A percentile compares a stretch with the other conserved stretches of the same genome.
Evolutionary conservation across 352 stramenopile genomes (phyloP).

Genomic region (Phytophthora sansomeana): DNA sequence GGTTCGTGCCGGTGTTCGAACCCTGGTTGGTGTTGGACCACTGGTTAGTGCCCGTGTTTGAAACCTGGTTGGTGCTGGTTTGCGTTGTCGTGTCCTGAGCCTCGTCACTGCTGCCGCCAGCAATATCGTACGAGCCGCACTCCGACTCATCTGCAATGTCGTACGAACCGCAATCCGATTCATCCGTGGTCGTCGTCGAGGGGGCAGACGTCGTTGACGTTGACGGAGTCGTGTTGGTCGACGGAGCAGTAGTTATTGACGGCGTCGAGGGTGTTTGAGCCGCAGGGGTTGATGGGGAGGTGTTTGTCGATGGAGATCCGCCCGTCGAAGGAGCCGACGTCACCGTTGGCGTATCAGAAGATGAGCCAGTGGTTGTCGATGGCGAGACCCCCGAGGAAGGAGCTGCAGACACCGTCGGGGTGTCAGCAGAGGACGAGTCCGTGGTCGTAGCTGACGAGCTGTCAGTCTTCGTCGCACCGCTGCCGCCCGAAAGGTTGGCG

Average conservation of each 20-base stretch:
- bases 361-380: not conserved
- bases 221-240: not conserved
- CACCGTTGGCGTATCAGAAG: not conserved
- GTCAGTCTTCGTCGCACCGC: slow-evolving; percentile 12
- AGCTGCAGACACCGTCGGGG: not conserved
- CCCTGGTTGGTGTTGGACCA: not conserved
- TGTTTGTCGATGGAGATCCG: slow-evolving; percentile 6
- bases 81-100: slow-evolving; percentile 2
- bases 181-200: not conserved
- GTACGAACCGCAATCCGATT: slow-evolving; percentile 19
- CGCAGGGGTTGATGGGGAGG: not conserved
- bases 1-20: not conserved
- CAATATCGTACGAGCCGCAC: slow-evolving; percentile 18
- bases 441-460: slow-evolving; percentile 22
- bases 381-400: slow-evolving; percentile 7
- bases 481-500: slow-evolving; percentile 11
- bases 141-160: slow-evolving; percentile 14
- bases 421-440: slow-evolving; percentile 1
- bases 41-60: not conserved
- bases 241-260: not conserved
- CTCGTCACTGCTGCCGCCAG: slow-evolving; percentile 6
- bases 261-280: not conserved
- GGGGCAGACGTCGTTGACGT: not conserved
- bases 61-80: not conserved
- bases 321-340: slow-evolving; percentile 4